Evolutionary conservation across 257 asterid genomes (phyloP).

Genomic region (Linaria vulgaris): DNA sequence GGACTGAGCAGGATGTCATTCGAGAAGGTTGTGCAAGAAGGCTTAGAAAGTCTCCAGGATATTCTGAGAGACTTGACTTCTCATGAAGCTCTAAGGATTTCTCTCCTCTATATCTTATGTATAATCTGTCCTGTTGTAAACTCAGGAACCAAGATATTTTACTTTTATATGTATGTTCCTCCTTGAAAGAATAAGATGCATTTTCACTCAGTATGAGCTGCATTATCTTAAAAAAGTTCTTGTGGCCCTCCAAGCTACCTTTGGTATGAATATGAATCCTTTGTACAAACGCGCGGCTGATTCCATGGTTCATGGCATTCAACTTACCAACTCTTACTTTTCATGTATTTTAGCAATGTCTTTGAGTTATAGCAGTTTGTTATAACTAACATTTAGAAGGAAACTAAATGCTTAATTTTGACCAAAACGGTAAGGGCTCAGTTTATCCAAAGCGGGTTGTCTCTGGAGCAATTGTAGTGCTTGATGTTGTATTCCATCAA

Average conservation of each 20-base stretch:
- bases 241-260: neutral
- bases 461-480: too few species aligned
- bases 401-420: neutral
- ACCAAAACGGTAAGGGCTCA: neutral
- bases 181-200: too few species aligned
- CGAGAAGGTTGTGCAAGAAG: too few species aligned
- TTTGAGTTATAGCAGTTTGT: neutral
- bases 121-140: too few species aligned
- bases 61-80: too few species aligned
- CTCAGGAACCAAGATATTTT: neutral
- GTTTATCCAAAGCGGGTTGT: too few species aligned
- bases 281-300: neutral
- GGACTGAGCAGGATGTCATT: too few species aligned
- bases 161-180: neutral
- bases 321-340: neutral
- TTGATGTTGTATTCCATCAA: neutral
- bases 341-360: neutral
- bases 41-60: too few species aligned
- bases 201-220: neutral
- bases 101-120: too few species aligned
- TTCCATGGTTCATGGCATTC: neutral
- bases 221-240: neutral
- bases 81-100: too few species aligned
- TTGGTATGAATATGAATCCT: neutral
- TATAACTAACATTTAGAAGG: too few species aligned